Evolutionary conservation across 768 basidiomycete species (phyloP), one percentile per base, ranked within the genome.

Genomic region (Tulasnella sp.): DNA sequence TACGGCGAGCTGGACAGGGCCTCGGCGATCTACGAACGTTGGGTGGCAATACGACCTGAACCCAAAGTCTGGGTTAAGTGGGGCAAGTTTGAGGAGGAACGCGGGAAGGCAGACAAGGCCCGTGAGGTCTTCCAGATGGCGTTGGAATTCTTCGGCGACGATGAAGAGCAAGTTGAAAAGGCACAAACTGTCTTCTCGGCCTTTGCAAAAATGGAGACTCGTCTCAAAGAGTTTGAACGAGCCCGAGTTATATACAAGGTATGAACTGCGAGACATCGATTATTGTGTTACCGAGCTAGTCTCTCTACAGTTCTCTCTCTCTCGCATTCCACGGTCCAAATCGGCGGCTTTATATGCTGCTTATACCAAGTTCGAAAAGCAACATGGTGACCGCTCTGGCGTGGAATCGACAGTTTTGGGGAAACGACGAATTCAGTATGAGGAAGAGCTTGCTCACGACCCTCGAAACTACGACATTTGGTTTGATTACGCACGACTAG

Each of bases 301-400:
- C 49, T 8, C 35, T 15, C 27, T 40, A 3, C 61, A 97, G 92
- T 98, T 97, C 68, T 96, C 96, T n/a, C 75, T 99, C 12, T 82
- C 86, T 15, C 82, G 92, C 23, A 78, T 99, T 36, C 89, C 96
- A 5, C 79, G 92, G 21, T 90, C 93, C 25, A 96, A 96, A 69
- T 96, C 93, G 5, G 81, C 79, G 0, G 72, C 75, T 7, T 74
- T 99, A 8, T 99, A 98, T 65, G 82, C 92, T 3, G 78, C 92
- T 0, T 99, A 94, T 66, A 94, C 93, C 19, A 90, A 87, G 67
- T 98, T 99, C 61, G 96, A 98, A 72, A 99, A 99, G 69, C 96
- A 98, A 65, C 90, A 92, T 63, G 96, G 96, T 11, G 83, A 86
- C 7, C 82, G 89, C 5, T 77, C 80, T 3, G 83, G 89, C 0